These are phyloP conservation scores for Trichomonas tenax DNA, from an alignment of 208 protist genomes.

Conservation along the genomic window DNA sequence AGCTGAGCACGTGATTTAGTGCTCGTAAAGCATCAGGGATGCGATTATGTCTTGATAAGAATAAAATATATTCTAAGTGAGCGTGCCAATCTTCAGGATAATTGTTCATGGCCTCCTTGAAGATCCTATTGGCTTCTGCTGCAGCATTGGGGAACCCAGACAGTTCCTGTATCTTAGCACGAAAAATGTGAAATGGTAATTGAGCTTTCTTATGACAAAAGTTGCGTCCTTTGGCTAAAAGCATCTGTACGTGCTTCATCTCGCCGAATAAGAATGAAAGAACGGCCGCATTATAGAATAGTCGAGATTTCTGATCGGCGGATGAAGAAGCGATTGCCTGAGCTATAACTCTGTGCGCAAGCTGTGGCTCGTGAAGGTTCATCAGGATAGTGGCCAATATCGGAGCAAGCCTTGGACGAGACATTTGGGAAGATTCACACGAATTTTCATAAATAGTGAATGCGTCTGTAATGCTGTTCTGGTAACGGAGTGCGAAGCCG, in stretches of 20 bases:
- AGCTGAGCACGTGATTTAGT: slow-evolving; percentile 45
- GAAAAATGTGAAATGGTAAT: not conserved
- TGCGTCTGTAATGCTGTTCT: not conserved
- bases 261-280: not conserved
- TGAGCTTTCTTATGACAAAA: not conserved
- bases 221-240: not conserved
- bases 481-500: not conserved
- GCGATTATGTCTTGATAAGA: no score
- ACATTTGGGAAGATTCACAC: not conserved
- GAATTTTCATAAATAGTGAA: not conserved
- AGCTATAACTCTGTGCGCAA: not conserved
- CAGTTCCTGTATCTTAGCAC: not conserved
- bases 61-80: not conserved
- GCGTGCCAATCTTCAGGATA: not conserved
- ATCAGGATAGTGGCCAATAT: not conserved
- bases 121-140: not conserved
- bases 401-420: not conserved
- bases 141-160: not conserved
- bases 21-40: slow-evolving; percentile 35
- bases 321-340: not conserved
- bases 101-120: not conserved
- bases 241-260: not conserved
- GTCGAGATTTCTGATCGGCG: not conserved
- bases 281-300: not conserved
- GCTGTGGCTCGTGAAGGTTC: not conserved